phyloP scores from a whole-genome alignment of 805 yeast genomes.

The Torulaspora franciscae region DNA sequence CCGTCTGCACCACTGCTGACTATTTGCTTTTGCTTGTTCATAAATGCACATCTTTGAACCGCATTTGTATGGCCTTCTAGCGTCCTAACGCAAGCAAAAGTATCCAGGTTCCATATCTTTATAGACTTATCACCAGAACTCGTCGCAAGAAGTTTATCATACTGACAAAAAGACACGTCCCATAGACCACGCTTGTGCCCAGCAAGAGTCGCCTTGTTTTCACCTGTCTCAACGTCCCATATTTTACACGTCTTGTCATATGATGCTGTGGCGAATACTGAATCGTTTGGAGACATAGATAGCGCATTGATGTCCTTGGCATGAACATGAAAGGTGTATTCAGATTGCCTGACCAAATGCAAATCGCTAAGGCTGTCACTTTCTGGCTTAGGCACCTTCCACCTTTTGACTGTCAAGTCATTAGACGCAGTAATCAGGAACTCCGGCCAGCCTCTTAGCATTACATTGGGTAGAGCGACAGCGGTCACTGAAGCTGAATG shows the following conservation, averaged over 20 bases:
- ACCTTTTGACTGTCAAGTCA: slow-evolving; percentile 80
- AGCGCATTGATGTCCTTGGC: slow-evolving; percentile 91
- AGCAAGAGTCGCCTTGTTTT: slow-evolving; percentile 71
- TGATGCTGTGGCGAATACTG: slow-evolving; percentile 84
- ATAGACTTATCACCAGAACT: slow-evolving; percentile 91
- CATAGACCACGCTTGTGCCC: slow-evolving; percentile 96
- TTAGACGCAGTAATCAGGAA: slow-evolving; percentile 78
- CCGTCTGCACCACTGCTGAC: slow-evolving; percentile 90
- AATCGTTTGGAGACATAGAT: slow-evolving; percentile 88
- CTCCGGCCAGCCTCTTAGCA: slow-evolving; percentile 45
- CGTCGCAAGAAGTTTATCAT: slow-evolving; percentile 71
- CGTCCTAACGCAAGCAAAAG: slow-evolving; percentile 70
- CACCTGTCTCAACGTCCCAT: slow-evolving; percentile 86
- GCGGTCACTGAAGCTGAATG: slow-evolving; percentile 87
- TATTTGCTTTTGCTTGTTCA: slow-evolving; percentile 62
- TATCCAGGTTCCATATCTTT: slow-evolving; percentile 81
- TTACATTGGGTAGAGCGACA: slow-evolving; percentile 62
- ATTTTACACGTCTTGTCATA: slow-evolving; percentile 88
- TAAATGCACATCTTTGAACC: slow-evolving; percentile 73
- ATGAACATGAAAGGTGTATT: slow-evolving; percentile 91
- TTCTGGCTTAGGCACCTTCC: slow-evolving; percentile 61
- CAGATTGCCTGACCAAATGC: slow-evolving; percentile 52
- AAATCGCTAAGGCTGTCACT: slow-evolving; percentile 20
- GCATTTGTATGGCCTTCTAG: slow-evolving; percentile 94
- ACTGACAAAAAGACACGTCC: slow-evolving; percentile 80